phyloP scores from a whole-genome alignment of 2,329 filamentous ascomycete species.

The Metarhizium rileyi region DNA sequence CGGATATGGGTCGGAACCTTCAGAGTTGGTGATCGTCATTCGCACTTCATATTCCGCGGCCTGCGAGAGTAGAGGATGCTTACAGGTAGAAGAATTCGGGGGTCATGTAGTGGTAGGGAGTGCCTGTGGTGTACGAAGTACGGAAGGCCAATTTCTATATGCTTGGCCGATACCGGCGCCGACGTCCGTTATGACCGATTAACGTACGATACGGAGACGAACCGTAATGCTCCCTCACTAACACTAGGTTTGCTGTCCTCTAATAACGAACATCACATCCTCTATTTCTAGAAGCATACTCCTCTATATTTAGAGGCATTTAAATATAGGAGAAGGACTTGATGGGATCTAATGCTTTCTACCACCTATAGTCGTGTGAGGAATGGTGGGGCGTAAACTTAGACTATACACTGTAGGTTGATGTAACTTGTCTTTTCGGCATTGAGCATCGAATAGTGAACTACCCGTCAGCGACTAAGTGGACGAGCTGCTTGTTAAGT shows the following conservation, averaged over 20 bases:
- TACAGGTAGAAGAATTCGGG: not conserved
- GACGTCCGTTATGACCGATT: not conserved
- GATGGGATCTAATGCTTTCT: slow-evolving; percentile 2
- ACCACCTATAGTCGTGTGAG: not conserved
- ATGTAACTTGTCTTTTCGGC: no score
- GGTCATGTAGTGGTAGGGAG: not conserved
- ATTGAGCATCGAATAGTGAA: no score
- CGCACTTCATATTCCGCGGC: not conserved
- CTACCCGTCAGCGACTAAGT: no score
- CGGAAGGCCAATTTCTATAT: not conserved
- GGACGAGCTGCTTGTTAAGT: no score
- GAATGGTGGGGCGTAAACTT: no score
- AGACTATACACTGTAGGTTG: no score
- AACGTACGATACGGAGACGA: not conserved
- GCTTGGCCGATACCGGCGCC: not conserved
- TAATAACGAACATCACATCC: not conserved
- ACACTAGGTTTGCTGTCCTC: not conserved
- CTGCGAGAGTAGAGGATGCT: not conserved
- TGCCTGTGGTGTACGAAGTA: not conserved
- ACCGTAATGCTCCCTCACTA: not conserved
- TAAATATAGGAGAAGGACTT: not conserved
- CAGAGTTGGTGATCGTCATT: no score
- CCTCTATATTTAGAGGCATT: not conserved
- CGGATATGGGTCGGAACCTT: no score
- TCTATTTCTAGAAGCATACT: not conserved